Base-by-base conservation (phyloP, 495 filamentous ascomycete species). In the Aspergillus avenaceus region DNA sequence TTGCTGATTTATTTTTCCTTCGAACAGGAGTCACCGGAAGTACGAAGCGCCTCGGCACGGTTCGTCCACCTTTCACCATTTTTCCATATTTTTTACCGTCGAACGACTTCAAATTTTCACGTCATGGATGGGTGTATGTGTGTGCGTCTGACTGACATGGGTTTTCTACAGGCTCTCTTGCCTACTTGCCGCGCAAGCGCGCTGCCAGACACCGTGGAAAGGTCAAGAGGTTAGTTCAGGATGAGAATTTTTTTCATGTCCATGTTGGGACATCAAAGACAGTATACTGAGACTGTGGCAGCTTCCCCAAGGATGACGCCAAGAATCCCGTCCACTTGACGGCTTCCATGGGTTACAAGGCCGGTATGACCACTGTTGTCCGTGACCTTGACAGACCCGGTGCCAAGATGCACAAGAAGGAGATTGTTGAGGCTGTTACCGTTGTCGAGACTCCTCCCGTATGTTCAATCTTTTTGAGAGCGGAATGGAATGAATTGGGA, bases 341-440 rank as follows among this genome's bases (percentile, higher is more conserved):
- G 54, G 95, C 95, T 73, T 81, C 87, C 68, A 91, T 99, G 83
- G 95, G 95, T 72, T 99, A 99, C 86, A 99, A 99, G 88, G 95
- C 95, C 69, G 95, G 95, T 78, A 99, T 99, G 95, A 96, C 90
- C 73, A 99, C 95, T 60, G 91, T 97, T 78, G 95, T 99, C 72
- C 95, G 95, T 78, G 95, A 99, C 76, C 84, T 99, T 69, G 95
- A 99, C 84, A 87, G 95, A 71, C 95, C 95, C 52, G 95, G 95
- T 76, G 95, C 95, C 64, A 99, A 99, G 85, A 86, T 93, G 79
- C 88, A 99, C 85, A 97, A 97, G 89, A 97, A 97, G 87, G 95
- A 99, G 82, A 83, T 99, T 71, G 95, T 99, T 62, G 95, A 99
- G 84, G 95, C 95, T 65, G 91, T 90, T 66, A 95, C 93, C 65